A percentile compares a stretch with the other conserved stretches of the same genome.
Conservation (phyloP, 345 rosid species). For the Physaria fendleri region DNA sequence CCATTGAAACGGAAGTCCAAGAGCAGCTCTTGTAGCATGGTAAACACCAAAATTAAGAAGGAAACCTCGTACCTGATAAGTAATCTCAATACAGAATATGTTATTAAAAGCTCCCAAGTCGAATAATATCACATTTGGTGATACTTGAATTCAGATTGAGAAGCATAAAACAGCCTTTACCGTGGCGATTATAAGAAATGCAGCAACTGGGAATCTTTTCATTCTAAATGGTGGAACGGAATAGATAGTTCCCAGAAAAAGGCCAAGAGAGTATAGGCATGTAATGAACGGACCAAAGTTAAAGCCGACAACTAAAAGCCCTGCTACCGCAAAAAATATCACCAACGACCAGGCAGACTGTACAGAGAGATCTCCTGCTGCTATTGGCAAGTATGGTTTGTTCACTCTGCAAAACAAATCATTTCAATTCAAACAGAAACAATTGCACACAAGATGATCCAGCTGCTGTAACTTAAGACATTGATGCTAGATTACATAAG, state of each 20-base stretch:
- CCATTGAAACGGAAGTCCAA: slow-evolving; percentile 89
- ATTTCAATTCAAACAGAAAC: not conserved
- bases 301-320: slow-evolving; percentile 59
- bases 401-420: slow-evolving; percentile 65
- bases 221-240: slow-evolving; percentile 95
- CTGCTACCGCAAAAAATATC: slow-evolving; percentile 64
- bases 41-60: slow-evolving; percentile 95
- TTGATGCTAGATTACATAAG: not conserved
- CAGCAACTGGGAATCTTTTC: slow-evolving; percentile 86
- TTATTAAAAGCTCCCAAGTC: not conserved
- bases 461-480: not conserved
- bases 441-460: not conserved
- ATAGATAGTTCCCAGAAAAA: slow-evolving; percentile 87
- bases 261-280: slow-evolving; percentile 72
- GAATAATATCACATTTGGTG: not conserved
- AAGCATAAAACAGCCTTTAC: slow-evolving; percentile 32
- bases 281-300: slow-evolving; percentile 88
- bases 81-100: not conserved
- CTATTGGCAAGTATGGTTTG: slow-evolving; percentile 95
- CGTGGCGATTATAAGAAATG: slow-evolving; percentile 91
- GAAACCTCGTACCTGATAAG: slow-evolving; percentile 80
- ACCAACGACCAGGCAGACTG: slow-evolving; percentile 90
- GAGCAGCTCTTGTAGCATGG: slow-evolving; percentile 87
- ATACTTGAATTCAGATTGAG: not conserved
- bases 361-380: slow-evolving; percentile 96